phyloP scores from a whole-genome alignment of 2,329 filamentous ascomycete genomes.

The Ophiocordyceps camponoti-leonardi region DNA sequence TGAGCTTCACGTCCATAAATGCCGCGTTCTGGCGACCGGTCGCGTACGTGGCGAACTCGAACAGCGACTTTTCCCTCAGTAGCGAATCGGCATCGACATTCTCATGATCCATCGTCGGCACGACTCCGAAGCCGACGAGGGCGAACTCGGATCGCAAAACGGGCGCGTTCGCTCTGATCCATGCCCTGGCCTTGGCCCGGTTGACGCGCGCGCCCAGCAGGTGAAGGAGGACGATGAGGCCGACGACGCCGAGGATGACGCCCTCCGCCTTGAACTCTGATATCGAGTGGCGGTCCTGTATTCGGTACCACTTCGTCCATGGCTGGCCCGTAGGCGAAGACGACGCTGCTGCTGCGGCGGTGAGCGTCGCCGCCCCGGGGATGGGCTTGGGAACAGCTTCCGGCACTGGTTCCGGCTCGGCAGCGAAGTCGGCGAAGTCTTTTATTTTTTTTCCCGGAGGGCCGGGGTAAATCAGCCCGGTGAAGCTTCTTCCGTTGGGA shows the following conservation, averaged over 20 bases:
- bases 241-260: constrained; percentile 58
- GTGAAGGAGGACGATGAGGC: constrained; percentile 61
- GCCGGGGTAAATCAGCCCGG: too few relatives aligned
- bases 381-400: constrained; percentile 31
- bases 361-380: constrained; percentile 28
- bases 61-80: constrained; percentile 73
- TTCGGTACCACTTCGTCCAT: constrained; percentile 91
- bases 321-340: constrained; percentile 33
- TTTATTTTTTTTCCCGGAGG: neutral
- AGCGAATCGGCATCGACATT: constrained; percentile 22
- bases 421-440: constrained; percentile 94
- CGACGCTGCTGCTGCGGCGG: constrained; percentile 24
- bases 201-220: constrained; percentile 68
- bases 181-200: constrained; percentile 60
- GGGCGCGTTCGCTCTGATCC: constrained; percentile 60
- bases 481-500: neutral
- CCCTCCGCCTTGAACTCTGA: constrained; percentile 81
- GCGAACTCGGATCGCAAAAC: constrained; percentile 69
- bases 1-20: constrained; percentile 73
- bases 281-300: constrained; percentile 77
- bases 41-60: constrained; percentile 75
- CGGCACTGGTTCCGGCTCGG: constrained; percentile 41
- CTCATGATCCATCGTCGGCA: constrained; percentile 28
- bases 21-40: constrained; percentile 86
- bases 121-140: constrained; percentile 60